These are phyloP conservation scores for Suillus subalutaceus DNA, from an alignment of 768 basidiomycete genomes.

Conservation along the genomic window DNA sequence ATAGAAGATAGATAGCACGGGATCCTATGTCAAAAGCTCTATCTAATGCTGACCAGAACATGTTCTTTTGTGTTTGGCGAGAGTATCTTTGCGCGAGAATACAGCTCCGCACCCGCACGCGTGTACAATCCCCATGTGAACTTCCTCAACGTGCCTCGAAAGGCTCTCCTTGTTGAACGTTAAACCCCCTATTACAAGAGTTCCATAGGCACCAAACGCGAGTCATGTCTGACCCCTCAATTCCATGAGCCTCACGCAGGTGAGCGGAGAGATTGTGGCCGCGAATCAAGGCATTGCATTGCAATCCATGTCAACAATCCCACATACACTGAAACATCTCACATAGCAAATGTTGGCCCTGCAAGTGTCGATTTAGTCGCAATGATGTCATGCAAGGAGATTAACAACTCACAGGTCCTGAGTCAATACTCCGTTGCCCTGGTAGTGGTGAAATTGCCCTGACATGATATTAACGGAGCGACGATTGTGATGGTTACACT, in stretches of 20 bases:
- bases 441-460: no score
- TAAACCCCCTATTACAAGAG: background rate
- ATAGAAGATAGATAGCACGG: background rate
- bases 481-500: background rate
- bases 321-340: background rate
- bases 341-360: background rate
- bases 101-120: constrained; percentile 15
- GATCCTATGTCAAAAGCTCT: background rate
- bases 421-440: background rate
- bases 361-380: background rate
- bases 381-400: background rate
- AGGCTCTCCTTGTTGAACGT: background rate
- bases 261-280: background rate
- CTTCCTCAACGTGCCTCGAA: constrained; percentile 27
- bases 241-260: background rate
- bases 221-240: background rate
- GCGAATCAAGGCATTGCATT: background rate
- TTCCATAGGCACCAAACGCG: background rate
- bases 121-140: constrained; percentile 24
- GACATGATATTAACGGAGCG: background rate
- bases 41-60: background rate
- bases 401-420: background rate
- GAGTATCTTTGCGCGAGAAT: constrained; percentile 25
- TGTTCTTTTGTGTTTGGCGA: constrained; percentile 19
- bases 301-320: background rate